Percentiles rank a stretch among this genome's conserved stretches.
These are phyloP conservation scores for Sequoiadendron giganteum DNA, from an alignment of 75 land plant genomes.

Conservation along the genomic window DNA sequence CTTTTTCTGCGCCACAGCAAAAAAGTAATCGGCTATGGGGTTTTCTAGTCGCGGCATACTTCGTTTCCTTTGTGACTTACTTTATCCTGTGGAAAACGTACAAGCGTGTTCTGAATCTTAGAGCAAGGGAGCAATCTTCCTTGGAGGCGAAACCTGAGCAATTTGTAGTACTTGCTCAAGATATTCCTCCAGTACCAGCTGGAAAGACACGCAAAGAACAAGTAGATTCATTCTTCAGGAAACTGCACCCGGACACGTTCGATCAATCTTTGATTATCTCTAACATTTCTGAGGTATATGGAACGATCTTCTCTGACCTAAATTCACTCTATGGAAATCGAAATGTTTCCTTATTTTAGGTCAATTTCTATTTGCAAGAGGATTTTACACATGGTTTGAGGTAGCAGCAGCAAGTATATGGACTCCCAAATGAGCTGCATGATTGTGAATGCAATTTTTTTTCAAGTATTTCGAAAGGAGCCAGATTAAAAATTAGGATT, in stretches of 20 bases:
- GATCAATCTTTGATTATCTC: constrained; percentile 72
- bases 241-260: constrained; percentile 81
- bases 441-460: neutral
- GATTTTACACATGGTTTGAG: neutral
- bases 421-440: neutral
- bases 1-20: constrained; percentile 16
- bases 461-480: neutral
- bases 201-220: constrained; percentile 68
- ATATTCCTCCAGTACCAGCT: constrained; percentile 54
- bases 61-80: constrained; percentile 69
- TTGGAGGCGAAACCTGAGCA: constrained; percentile 58
- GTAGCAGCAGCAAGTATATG: too few relatives aligned
- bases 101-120: constrained; percentile 62
- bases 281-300: constrained; percentile 57
- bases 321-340: neutral
- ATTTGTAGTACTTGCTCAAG: constrained; percentile 70
- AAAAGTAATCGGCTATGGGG: constrained; percentile 65
- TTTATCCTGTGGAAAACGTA: constrained; percentile 75
- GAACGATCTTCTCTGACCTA: neutral
- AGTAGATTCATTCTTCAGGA: constrained; percentile 74
- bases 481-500: neutral
- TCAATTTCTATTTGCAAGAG: neutral
- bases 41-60: constrained; percentile 54
- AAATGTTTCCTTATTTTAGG: neutral
- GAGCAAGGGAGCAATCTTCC: constrained; percentile 50